These are phyloP conservation scores for Verticillium zaregamsianum DNA, from an alignment of 2,329 filamentous ascomycete genomes.

Conservation along the genomic window DNA sequence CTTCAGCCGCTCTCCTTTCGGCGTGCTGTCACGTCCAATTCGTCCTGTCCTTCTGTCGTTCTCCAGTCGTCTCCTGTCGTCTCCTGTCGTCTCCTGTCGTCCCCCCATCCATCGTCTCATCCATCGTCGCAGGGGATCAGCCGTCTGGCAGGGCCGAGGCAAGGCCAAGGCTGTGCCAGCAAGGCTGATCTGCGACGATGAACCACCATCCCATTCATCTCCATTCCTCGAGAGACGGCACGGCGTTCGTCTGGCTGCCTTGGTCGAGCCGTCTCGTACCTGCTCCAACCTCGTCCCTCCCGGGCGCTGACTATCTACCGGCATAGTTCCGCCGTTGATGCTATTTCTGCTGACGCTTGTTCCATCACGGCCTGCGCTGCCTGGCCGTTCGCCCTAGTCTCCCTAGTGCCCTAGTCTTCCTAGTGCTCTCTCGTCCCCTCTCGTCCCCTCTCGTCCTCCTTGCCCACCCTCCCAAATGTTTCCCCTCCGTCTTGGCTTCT, in stretches of 20 bases:
- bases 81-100: too few relatives aligned
- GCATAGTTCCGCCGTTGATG: neutral
- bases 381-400: neutral
- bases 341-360: neutral
- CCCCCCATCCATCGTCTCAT: too few relatives aligned
- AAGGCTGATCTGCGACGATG: neutral
- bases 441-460: too few relatives aligned
- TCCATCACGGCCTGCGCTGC: neutral
- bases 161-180: neutral
- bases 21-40: too few relatives aligned
- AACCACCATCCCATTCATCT: neutral
- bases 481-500: neutral
- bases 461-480: too few relatives aligned
- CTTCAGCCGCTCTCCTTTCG: neutral
- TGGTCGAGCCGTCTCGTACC: neutral
- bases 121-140: too few relatives aligned
- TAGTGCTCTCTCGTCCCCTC: too few relatives aligned
- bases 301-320: neutral
- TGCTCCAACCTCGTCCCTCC: neutral
- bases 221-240: too few relatives aligned
- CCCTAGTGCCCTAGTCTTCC: neutral
- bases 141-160: too few relatives aligned
- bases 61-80: too few relatives aligned
- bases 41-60: too few relatives aligned
- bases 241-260: too few relatives aligned